Evolutionary conservation across 768 basidiomycete species (phyloP).

Genomic region (Cystoderma amianthinum): DNA sequence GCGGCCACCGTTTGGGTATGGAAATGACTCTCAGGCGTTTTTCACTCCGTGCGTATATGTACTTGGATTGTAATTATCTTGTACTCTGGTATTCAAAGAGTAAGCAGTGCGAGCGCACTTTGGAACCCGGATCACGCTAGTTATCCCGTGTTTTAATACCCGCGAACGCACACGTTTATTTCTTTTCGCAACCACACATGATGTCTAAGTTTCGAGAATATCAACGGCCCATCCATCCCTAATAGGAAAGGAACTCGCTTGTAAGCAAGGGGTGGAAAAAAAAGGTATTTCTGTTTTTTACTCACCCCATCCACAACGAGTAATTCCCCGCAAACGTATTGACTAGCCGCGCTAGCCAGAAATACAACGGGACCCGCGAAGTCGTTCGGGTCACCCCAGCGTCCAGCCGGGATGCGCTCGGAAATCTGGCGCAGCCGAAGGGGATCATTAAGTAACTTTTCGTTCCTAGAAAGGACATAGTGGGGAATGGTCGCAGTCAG

Average conservation of each 20-base stretch:
- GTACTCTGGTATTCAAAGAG: too few relatives aligned
- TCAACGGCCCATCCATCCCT: slow-evolving; percentile 64
- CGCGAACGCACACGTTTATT: background rate
- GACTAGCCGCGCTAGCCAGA: slow-evolving; percentile 59
- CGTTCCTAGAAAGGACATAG: slow-evolving; percentile 28
- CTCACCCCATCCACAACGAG: slow-evolving; percentile 65
- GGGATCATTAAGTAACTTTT: slow-evolving; percentile 47
- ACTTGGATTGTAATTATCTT: too few relatives aligned
- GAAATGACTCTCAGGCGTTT: background rate
- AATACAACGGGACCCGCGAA: slow-evolving; percentile 71
- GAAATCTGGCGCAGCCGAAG: slow-evolving; percentile 62
- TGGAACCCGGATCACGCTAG: background rate
- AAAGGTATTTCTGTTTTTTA: too few relatives aligned
- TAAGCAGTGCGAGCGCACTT: background rate
- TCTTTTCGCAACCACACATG: too few relatives aligned
- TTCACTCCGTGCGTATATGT: too few relatives aligned
- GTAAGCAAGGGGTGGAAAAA: slow-evolving; percentile 7
- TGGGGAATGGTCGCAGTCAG: slow-evolving; percentile 3
- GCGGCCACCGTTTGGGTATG: background rate
- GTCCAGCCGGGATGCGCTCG: slow-evolving; percentile 64
- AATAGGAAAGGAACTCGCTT: slow-evolving; percentile 4
- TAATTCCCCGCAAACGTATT: slow-evolving; percentile 69
- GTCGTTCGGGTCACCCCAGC: slow-evolving; percentile 69
- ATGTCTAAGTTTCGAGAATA: slow-evolving; percentile 1
- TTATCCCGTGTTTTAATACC: background rate